Evolutionary conservation across 306 rosid genomes (phyloP).

Genomic region (Oemleria cerasiformis): DNA sequence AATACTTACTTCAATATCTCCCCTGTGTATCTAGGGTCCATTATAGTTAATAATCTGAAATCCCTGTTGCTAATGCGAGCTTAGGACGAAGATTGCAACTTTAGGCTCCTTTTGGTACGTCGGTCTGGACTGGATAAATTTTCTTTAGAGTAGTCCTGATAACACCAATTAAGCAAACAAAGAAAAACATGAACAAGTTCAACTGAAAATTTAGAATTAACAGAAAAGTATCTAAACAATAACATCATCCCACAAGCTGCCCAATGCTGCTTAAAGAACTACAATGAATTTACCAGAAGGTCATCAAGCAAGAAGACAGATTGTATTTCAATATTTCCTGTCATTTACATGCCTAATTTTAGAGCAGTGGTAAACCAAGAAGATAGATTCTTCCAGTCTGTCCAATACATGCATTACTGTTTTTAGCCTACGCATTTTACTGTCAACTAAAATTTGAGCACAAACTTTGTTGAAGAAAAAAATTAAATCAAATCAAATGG

Average conservation of each 20-base stretch:
- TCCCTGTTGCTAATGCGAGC: neutral
- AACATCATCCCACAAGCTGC: neutral
- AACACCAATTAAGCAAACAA: neutral
- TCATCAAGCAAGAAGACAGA: neutral
- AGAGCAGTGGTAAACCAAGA: constrained; percentile 32
- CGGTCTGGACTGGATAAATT: neutral
- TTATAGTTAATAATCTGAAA: neutral
- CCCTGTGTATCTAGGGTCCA: constrained; percentile 46
- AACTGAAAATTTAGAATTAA: neutral
- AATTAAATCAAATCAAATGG: too few relatives aligned
- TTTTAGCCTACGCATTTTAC: neutral
- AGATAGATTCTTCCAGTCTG: constrained; percentile 17
- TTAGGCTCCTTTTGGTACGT: neutral
- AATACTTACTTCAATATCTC: constrained; percentile 43
- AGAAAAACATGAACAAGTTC: neutral
- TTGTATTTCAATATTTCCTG: constrained; percentile 11
- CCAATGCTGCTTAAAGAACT: neutral
- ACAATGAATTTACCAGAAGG: neutral
- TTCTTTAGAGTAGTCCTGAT: neutral
- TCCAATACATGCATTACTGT: neutral
- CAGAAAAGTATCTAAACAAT: neutral
- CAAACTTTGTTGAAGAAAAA: too few relatives aligned
- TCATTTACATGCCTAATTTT: constrained; percentile 46
- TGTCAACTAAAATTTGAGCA: neutral
- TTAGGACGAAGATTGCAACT: neutral